These are phyloP conservation scores for Exophiala lecanii-corni DNA, from an alignment of 2,329 filamentous ascomycete species.

Conservation along the genomic window DNA sequence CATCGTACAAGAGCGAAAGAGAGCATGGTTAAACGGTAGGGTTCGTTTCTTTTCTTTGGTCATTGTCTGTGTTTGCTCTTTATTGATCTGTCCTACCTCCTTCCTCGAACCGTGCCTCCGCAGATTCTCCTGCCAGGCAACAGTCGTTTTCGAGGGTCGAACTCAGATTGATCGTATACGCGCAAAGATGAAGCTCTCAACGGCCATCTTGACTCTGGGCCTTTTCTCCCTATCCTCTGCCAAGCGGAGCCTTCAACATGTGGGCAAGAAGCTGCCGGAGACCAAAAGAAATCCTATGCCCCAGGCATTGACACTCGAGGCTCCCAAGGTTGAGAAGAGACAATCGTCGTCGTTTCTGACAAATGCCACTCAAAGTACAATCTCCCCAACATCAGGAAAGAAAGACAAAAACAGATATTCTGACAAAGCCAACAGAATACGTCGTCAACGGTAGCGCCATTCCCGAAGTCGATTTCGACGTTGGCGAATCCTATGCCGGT, in stretches of 20 bases:
- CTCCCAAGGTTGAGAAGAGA: constrained; percentile 11
- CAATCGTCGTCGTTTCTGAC: constrained; percentile 18
- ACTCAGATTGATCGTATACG: too few relatives aligned
- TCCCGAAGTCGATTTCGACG: constrained; percentile 65
- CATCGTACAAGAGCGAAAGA: too few relatives aligned
- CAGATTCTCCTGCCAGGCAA: too few relatives aligned
- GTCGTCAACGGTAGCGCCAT: constrained; percentile 60
- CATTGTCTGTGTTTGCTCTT: too few relatives aligned
- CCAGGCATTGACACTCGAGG: constrained; percentile 6
- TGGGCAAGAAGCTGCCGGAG: constrained; percentile 23
- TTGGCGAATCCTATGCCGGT: constrained; percentile 41
- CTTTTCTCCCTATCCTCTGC: constrained; percentile 16
- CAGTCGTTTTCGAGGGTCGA: too few relatives aligned
- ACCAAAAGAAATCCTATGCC: constrained; percentile 12
- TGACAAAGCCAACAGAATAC: constrained; percentile 46
- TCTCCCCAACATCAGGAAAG: constrained; percentile 1
- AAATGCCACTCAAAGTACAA: constrained; percentile 20
- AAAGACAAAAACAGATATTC: too few relatives aligned
- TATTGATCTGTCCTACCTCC: too few relatives aligned
- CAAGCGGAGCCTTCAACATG: constrained; percentile 22
- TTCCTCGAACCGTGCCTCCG: too few relatives aligned
- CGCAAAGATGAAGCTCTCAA: constrained; percentile 20
- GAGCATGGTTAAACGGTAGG: too few relatives aligned
- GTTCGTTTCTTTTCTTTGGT: too few relatives aligned
- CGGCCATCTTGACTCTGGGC: constrained; percentile 15